phyloP scores from a whole-genome alignment of 176 grass and related monocot genomes.

The Triticum monococcum region DNA sequence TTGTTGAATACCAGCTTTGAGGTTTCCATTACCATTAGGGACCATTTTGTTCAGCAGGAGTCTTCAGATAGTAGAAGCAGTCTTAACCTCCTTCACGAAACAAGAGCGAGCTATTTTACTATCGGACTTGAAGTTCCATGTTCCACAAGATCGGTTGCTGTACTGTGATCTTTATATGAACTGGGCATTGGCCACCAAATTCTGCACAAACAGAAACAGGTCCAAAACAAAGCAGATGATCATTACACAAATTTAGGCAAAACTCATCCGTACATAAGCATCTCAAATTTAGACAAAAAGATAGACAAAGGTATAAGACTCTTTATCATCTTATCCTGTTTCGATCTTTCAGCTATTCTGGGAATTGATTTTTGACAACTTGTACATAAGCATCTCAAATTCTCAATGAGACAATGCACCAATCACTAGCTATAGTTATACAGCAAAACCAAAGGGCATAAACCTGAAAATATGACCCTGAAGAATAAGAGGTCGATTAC shows the following conservation, averaged over 20 bases:
- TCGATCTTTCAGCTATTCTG: background rate
- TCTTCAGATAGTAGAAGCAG: background rate
- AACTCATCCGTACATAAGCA: background rate
- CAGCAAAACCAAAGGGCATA: background rate
- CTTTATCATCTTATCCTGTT: background rate
- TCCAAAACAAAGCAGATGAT: conserved; percentile 4
- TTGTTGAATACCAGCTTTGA: conserved; percentile 52
- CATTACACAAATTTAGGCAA: background rate
- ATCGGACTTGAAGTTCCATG: background rate
- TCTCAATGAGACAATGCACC: background rate
- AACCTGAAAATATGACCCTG: background rate
- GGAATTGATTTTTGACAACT: background rate
- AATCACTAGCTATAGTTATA: background rate
- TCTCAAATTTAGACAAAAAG: background rate
- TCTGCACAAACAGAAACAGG: conserved; percentile 32
- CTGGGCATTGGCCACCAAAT: background rate
- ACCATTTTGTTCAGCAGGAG: conserved; percentile 49
- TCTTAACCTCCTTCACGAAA: background rate
- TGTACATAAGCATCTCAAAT: background rate
- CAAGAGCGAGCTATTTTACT: conserved; percentile 3
- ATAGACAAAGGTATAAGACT: background rate
- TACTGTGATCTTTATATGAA: background rate
- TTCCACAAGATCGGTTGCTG: background rate
- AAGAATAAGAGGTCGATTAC: background rate
- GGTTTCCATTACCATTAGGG: conserved; percentile 50